Base-by-base conservation (phyloP, 2,329 filamentous ascomycete genomes). In the Lasiodiplodia gonubiensis region DNA sequence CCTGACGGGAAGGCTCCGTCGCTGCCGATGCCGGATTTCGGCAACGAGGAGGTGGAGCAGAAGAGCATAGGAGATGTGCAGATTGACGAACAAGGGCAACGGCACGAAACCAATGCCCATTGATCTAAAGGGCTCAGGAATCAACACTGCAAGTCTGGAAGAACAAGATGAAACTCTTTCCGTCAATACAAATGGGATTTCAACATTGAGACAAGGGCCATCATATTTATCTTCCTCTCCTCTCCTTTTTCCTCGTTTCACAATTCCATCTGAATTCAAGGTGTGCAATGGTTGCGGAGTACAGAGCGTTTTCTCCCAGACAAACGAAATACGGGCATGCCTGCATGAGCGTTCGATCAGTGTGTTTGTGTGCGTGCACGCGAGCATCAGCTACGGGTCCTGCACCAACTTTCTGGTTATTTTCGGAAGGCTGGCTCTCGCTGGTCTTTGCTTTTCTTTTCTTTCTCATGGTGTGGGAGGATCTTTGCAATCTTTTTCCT, bases 11-110 rank as follows among this genome's bases (percentile, higher is more conserved):
- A 53, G 33, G 49, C 49, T 6, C 61, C 61, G 8, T 42, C 33
- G 21, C 25, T 64, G 11, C 61, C 61, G 33, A 54, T 64, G 61
- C 61, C 61, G 23, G 61, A 64, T 46, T 64, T 64, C 21, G 61
- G 61, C 46, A 14, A 21, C 21, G 14, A 52, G 4, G 30, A 27
- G 23, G 14, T 63, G 25, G 46, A 37, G 5, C 59, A 52, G 42
- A 63, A 63, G 30, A 37, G 59, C 12, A 18, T n/a, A 6, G 59
- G 59, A 4, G 39, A 52, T 21, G 46, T 63, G 39, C 23, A 63
- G 30, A 21, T 63, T 51, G 59, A 63, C 7, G 42, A 52, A 30
- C 42, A 52, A 2, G 46, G 39, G 39, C 2, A 49, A 18, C n/a
- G 59, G 25, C 42, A 52, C 39, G 61, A 64, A 35, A 27, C 51